Percentiles rank a stretch among this genome's conserved stretches.
Conservation (phyloP, 805 yeast genomes). For the Candida coleopterorum region DNA sequence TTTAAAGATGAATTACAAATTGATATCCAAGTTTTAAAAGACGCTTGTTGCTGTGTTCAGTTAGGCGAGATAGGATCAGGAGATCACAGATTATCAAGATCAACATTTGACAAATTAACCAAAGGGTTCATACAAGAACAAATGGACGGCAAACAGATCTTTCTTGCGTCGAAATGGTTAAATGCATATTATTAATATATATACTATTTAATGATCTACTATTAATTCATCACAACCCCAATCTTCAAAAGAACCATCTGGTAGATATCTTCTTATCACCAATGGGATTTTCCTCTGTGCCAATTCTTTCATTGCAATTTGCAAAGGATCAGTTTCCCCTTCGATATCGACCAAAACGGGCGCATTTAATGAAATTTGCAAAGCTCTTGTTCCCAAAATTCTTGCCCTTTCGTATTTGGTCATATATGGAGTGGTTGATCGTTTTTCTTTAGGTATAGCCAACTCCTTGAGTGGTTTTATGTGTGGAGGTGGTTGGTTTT, state of each 20-base stretch:
- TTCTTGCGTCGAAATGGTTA: slow-evolving; percentile 61
- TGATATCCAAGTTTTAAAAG: slow-evolving; percentile 44
- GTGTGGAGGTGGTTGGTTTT: slow-evolving; percentile 3
- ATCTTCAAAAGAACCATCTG: slow-evolving; percentile 95
- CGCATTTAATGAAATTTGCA: slow-evolving; percentile 97
- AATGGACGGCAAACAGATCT: slow-evolving; percentile 53
- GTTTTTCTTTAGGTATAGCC: slow-evolving; percentile 82
- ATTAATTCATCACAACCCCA: slow-evolving; percentile 99
- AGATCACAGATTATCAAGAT: slow-evolving; percentile 35
- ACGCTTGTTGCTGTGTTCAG: slow-evolving; percentile 43
- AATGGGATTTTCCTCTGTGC: slow-evolving; percentile 93
- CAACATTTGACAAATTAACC: slow-evolving; percentile 48
- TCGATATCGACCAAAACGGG: slow-evolving; percentile 97
- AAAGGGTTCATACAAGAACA: slow-evolving; percentile 52
- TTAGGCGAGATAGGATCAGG: slow-evolving; percentile 45
- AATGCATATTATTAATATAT: slow-evolving; percentile 33
- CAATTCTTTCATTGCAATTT: slow-evolving; percentile 95
- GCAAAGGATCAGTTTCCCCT: slow-evolving; percentile 98
- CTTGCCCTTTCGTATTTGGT: slow-evolving; percentile 98
- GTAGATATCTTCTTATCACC: slow-evolving; percentile 91
- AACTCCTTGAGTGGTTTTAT: slow-evolving; percentile 65
- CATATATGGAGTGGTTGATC: slow-evolving; percentile 98
- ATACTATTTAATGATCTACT: slow-evolving; percentile 57
- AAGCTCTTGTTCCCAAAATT: slow-evolving; percentile 93
- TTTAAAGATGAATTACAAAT: slow-evolving; percentile 36